These are phyloP conservation scores for Sclerospora graminicola DNA, from an alignment of 352 stramenopile genomes.

Conservation along the genomic window DNA sequence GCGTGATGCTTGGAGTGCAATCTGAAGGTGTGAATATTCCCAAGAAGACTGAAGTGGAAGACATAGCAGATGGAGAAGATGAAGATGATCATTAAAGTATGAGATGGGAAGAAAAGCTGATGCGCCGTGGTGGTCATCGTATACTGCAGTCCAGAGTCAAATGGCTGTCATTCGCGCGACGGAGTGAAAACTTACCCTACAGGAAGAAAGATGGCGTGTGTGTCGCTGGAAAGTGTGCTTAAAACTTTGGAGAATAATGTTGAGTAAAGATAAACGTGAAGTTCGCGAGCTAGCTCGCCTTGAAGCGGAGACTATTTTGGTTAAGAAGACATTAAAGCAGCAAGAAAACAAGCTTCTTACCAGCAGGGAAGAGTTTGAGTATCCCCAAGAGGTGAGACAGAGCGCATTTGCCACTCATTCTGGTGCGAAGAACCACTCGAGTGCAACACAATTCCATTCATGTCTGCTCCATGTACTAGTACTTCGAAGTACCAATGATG, in stretches of 20 bases:
- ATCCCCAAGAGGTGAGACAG: conserved; percentile 63
- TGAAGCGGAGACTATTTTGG: conserved; percentile 33
- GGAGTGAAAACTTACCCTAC: conserved; percentile 36
- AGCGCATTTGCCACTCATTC: no score
- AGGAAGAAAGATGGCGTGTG: conserved; percentile 28
- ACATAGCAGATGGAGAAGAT: conserved; percentile 22
- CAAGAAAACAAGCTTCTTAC: conserved; percentile 40
- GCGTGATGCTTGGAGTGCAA: conserved; percentile 56
- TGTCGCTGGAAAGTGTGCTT: conserved; percentile 42
- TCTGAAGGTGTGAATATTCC: conserved; percentile 11
- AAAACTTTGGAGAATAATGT: conserved; percentile 37
- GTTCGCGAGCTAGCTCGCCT: conserved; percentile 42
- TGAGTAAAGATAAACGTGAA: conserved; percentile 39
- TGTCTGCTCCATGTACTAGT: no score
- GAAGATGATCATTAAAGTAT: conserved; percentile 40
- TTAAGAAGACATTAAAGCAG: conserved; percentile 29
- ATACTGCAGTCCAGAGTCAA: conserved; percentile 1
- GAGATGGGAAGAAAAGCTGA: conserved; percentile 69
- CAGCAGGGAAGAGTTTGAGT: conserved; percentile 65
- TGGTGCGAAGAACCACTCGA: no score
- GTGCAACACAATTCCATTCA: no score
- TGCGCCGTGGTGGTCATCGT: conserved; percentile 53
- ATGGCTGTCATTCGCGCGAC: conserved; percentile 5
- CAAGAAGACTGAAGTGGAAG: conserved; percentile 39
- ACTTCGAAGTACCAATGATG: no score